Base-by-base conservation (phyloP, 768 basidiomycete genomes). In the Suillus cothurnatus region DNA sequence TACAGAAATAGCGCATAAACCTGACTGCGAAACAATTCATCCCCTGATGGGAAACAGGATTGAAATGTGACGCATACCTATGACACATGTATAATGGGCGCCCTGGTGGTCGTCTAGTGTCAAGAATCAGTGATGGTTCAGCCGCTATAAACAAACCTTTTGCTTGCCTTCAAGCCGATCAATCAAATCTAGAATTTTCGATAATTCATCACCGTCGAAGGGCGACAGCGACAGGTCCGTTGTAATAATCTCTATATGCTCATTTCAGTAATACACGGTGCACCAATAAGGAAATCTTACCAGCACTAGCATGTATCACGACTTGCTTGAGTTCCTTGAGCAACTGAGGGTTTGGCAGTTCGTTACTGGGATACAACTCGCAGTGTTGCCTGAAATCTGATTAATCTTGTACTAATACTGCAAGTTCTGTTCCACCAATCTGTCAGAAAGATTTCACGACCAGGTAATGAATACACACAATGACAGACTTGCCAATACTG, bases 1-100 rank as follows among this genome's bases (percentile, higher is more conserved):
- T 69, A 83, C 84, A 69, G 65, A 83, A 82, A 21, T 77, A 66
- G 47, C 71, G 74, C 84, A 86, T 83, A 8, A 84, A 68, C 21
- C 81, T 78, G 32, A 76, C 83, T 85, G 52, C 2, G 19, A 62
- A 19, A 56, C 4, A n/a, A 47, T 63, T 63, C 19, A 59, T 36
- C 6, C 3, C 12, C 53, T 34, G 32, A 12, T 34, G 5, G 36
- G 6, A n/a, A n/a, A 53, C 31, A 19, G 28, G 14, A 26, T 15
- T 38, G 11, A 34, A 26, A 23, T n/a, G 34, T 8, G 21, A 28
- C n/a, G 28, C 56, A 34, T 32, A 61, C 39, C 64, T 52, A 49
- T 38, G 7, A 64, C 61, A 41, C 55, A 64, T 43, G 58, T 23
- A 15, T 58, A 58, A n/a, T 66, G 41, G 34, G 52, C 49, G 11